Conservation (phyloP, 73 alveolate species). For the Tetrahymena elliotti region DNA sequence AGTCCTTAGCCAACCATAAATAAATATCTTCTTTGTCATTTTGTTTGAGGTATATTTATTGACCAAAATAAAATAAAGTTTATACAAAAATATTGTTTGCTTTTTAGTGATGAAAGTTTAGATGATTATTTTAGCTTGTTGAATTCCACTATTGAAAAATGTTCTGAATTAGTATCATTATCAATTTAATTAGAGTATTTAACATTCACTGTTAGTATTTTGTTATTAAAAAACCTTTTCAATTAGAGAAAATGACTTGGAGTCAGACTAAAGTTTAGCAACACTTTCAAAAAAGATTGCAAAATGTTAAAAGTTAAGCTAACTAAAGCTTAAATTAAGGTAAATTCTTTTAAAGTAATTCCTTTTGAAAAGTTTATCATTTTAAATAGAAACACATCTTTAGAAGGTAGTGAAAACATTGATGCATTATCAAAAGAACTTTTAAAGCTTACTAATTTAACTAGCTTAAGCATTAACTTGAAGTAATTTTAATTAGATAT, state of each 20-base stretch:
- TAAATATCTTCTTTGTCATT: neutral
- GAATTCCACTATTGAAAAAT: neutral
- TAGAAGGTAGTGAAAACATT: neutral
- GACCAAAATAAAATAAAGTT: too few relatives aligned
- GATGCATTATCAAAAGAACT: neutral
- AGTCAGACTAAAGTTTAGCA: neutral
- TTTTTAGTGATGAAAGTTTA: neutral
- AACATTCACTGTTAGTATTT: neutral
- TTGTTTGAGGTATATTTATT: neutral
- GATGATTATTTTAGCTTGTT: neutral
- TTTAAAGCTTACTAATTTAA: neutral
- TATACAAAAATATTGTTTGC: too few relatives aligned
- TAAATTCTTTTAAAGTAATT: neutral
- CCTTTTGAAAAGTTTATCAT: neutral
- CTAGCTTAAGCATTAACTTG: neutral
- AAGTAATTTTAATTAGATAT: neutral
- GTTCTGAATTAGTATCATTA: neutral
- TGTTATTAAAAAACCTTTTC: neutral
- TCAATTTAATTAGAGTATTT: neutral
- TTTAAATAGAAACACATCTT: neutral
- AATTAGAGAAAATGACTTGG: neutral
- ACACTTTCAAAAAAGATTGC: neutral
- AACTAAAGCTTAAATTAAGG: neutral
- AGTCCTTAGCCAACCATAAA: neutral
- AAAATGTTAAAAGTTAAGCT: neutral